Conservation (phyloP, 1,284 basidiomycete genomes). For the Pulchroboletus neoregius region DNA sequence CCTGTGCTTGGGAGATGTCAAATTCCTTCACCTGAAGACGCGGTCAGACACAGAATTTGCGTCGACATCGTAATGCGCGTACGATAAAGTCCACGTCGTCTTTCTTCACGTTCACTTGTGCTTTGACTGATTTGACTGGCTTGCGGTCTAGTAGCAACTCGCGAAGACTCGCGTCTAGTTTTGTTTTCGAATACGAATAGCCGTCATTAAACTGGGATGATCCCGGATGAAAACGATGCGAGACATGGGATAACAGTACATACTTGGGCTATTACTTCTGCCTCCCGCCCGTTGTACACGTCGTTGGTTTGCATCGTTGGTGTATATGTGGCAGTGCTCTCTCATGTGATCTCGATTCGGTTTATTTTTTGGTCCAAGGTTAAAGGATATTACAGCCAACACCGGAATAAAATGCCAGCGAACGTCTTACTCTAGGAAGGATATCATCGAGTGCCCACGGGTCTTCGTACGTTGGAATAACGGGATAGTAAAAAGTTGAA, state of each 20-base stretch:
- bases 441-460: slow-evolving; percentile 17
- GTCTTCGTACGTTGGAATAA: slow-evolving; percentile 15
- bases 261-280: slow-evolving; percentile 32
- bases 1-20: slow-evolving; percentile 43
- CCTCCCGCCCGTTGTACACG: slow-evolving; percentile 30
- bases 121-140: slow-evolving; percentile 31
- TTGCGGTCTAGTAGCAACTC: slow-evolving; percentile 28
- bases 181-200: slow-evolving; percentile 47
- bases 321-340: slow-evolving; percentile 22
- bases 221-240: slow-evolving; percentile 9
- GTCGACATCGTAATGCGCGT: slow-evolving; percentile 18
- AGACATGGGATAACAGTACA: neutral
- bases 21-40: slow-evolving; percentile 44
- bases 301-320: slow-evolving; percentile 23
- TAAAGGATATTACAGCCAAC: slow-evolving; percentile 29
- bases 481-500: slow-evolving; percentile 10
- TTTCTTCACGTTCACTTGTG: slow-evolving; percentile 33
- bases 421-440: slow-evolving; percentile 27
- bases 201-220: slow-evolving; percentile 44
- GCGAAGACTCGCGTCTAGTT: slow-evolving; percentile 46
- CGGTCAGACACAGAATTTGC: slow-evolving; percentile 4
- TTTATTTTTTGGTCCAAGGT: slow-evolving; percentile 21
- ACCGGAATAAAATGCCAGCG: slow-evolving; percentile 27
- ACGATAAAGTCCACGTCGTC: slow-evolving; percentile 51
- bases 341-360: neutral